Percentiles rank a stretch among this genome's conserved stretches.
Conservation (phyloP, 495 filamentous ascomycete species). For the Trichoderma orchidacearum region DNA sequence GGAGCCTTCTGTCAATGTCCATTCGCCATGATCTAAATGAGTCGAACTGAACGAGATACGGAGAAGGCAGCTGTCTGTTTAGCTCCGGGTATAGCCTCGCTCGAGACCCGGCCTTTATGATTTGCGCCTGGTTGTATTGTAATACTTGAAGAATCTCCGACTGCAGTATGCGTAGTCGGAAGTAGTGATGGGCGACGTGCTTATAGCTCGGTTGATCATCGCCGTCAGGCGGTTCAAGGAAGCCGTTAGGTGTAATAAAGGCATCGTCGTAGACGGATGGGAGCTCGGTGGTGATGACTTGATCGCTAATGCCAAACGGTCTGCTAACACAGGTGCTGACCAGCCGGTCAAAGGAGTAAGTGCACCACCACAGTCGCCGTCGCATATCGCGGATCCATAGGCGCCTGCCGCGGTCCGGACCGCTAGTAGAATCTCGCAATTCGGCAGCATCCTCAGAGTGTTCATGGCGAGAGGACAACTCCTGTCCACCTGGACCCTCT, state of each 20-base stretch:
- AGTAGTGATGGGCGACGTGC: slow-evolving; percentile 79
- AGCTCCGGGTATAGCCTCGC: slow-evolving; percentile 46
- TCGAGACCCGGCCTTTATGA: slow-evolving; percentile 35
- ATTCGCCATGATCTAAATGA: slow-evolving; percentile 80
- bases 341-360: slow-evolving; percentile 84
- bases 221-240: slow-evolving; percentile 38
- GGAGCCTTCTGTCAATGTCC: slow-evolving; percentile 72
- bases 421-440: slow-evolving; percentile 8
- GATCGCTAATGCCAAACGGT: slow-evolving; percentile 86
- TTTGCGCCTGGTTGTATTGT: slow-evolving; percentile 73
- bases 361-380: slow-evolving; percentile 89
- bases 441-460: slow-evolving; percentile 12
- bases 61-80: slow-evolving; percentile 65
- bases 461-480: slow-evolving; percentile 7
- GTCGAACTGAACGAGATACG: slow-evolving; percentile 72
- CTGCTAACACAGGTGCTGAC: slow-evolving; percentile 86
- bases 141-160: slow-evolving; percentile 92
- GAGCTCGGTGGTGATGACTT: slow-evolving; percentile 88
- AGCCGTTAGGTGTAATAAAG: slow-evolving; percentile 77
- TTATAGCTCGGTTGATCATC: slow-evolving; percentile 63
- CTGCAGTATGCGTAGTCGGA: slow-evolving; percentile 79
- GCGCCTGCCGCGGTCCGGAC: slow-evolving; percentile 51
- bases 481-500: slow-evolving; percentile 7
- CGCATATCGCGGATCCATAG: slow-evolving; percentile 83
- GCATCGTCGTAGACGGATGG: slow-evolving; percentile 76